phyloP scores from a whole-genome alignment of 1,284 basidiomycete genomes.

The Puccinia novopanici region DNA sequence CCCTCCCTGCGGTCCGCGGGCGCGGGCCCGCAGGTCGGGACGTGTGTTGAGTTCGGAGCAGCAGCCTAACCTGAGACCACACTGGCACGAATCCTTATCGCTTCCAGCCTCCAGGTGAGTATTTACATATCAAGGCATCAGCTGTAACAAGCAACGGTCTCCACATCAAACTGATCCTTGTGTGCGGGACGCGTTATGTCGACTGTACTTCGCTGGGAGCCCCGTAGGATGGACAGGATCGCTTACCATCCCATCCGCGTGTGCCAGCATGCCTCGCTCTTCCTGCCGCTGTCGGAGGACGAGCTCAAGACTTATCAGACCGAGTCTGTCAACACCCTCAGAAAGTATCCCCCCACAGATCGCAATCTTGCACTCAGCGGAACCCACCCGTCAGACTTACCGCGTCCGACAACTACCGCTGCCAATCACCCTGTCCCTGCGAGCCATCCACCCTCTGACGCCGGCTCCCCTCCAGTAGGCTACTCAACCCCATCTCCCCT shows the following conservation, averaged over 20 bases:
- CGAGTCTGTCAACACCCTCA: slow-evolving; percentile 32
- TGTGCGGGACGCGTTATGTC: background rate
- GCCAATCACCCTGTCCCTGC: background rate
- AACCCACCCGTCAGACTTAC: background rate
- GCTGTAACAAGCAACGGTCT: too few species aligned
- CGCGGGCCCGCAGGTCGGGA: too few species aligned
- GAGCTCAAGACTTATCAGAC: slow-evolving; percentile 34
- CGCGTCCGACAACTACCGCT: background rate
- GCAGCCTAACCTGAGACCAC: too few species aligned
- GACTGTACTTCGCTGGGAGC: background rate
- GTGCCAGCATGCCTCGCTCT: slow-evolving; percentile 31
- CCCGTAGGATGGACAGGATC: slow-evolving; percentile 38
- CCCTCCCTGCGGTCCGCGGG: too few species aligned
- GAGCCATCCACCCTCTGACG: background rate
- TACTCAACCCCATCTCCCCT: slow-evolving; percentile 39
- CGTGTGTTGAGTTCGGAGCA: too few species aligned
- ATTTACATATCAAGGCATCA: too few species aligned
- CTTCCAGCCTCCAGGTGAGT: too few species aligned
- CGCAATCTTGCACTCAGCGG: background rate
- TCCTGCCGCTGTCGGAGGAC: slow-evolving; percentile 27
- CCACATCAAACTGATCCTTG: background rate
- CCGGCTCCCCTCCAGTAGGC: background rate
- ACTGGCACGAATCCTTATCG: too few species aligned
- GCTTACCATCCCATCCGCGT: slow-evolving; percentile 46
- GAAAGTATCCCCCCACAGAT: background rate